A percentile compares a stretch with the other conserved stretches of the same genome.
Evolutionary conservation across 1,284 basidiomycete species (phyloP).

Genomic region (Papiliotrema flavescens): DNA sequence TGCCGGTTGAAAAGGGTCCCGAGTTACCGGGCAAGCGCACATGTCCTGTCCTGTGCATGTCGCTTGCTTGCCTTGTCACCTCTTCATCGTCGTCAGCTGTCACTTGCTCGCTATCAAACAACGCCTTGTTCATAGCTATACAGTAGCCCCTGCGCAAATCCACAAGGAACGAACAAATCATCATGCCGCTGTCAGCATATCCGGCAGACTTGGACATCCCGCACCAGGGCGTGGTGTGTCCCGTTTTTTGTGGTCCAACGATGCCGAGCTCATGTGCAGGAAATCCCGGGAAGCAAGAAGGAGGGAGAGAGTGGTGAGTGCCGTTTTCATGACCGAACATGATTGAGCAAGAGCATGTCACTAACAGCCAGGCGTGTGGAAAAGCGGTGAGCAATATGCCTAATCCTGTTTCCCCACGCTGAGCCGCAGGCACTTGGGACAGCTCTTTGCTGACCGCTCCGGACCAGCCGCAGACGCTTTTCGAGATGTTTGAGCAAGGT

Average conservation of each 20-base stretch:
- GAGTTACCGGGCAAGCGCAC: too few species aligned
- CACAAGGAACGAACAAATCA: conserved; percentile 4
- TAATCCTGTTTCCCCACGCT: neutral
- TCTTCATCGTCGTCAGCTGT: too few species aligned
- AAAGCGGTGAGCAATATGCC: conserved; percentile 6
- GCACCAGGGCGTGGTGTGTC: conserved; percentile 37
- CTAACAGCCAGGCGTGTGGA: conserved; percentile 13
- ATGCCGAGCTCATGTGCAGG: conserved; percentile 12
- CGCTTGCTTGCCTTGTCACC: too few species aligned
- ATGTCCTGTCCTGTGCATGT: too few species aligned
- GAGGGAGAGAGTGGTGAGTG: conserved; percentile 32
- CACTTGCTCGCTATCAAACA: too few species aligned
- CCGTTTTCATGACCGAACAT: neutral
- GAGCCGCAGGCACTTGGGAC: conserved; percentile 35
- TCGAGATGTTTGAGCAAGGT: conserved; percentile 47
- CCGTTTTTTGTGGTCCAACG: neutral
- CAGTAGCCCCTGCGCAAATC: too few species aligned
- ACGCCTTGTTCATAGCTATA: too few species aligned
- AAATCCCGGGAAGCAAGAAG: conserved; percentile 30
- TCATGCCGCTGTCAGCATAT: conserved; percentile 24
- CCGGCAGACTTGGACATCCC: conserved; percentile 28
- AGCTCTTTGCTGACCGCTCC: conserved; percentile 15
- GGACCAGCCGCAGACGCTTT: conserved; percentile 33
- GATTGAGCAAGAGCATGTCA: neutral
- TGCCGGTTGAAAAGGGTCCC: too few species aligned